Base-by-base conservation (phyloP, 345 rosid genomes). In the Cardiospermum halicacabum region DNA sequence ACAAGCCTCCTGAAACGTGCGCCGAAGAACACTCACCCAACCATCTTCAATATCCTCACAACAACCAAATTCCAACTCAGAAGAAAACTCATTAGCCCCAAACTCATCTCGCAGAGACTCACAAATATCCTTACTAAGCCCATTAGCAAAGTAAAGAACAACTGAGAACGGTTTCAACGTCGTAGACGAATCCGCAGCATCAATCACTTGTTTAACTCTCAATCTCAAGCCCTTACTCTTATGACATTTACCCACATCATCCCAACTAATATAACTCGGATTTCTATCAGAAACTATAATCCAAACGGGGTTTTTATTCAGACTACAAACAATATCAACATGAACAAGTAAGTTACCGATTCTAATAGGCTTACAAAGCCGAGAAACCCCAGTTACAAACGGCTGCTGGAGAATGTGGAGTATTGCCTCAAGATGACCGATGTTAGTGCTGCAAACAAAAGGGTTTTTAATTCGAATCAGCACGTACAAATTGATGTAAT, bases 231-330 rank as follows among this genome's bases (percentile, higher is more conserved):
- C 96, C 72, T 81, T 85, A 28, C 42, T 59, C 36, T 75, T 78
- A 25, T 69, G 59, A 31, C 69, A 57, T 32, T 60, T 73, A 34
- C 5, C 9, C 9, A 6, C 37, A 34, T 34, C 37, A 11, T 43
- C 25, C 99, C 99, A 91, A 3, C 74, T 66, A 49, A 94, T 67
- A 69, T 85, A 85, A 11, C 21, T 77, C 2, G 95, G 95, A 69
- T 94, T 94, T 77, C 97, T 77, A 61, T 91, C 91, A 0, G 99
- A 91, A 21, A 91, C 97, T 18, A 91, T 65, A 32, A 91, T 70
- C 99, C 99, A 94, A 1, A 78, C 92, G 0, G 99, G 92, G 50
- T 13, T 68, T 60, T 31, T 86, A 49, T 78, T 73, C 34, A 90
- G 76, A 50, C 77, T 83, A 51, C 98, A 90, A 0, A 90, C 88